Base-by-base conservation (phyloP, 495 filamentous ascomycete species). In the Aspergillus homomorphus region DNA sequence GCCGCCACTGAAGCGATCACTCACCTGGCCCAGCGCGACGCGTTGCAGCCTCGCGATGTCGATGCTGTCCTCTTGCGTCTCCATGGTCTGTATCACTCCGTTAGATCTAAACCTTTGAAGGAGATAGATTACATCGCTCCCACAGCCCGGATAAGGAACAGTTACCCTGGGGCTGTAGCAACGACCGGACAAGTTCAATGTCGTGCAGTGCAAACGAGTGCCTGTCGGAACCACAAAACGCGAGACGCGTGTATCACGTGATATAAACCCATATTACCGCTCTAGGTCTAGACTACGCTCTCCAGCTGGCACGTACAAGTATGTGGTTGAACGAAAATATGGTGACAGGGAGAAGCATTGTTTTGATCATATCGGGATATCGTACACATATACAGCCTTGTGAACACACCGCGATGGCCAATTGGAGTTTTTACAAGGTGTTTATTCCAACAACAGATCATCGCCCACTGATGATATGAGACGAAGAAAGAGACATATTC, bases 11-110 rank as follows among this genome's bases (percentile, higher is more conserved):
- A 71, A 57, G 51, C 58, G 61, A 54, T 66, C 57, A 72, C 76
- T 69, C 69, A 78, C 76, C 66, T 71, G 61, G 41, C 77, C 74
- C 61, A 82, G 66, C 67, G 78, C 77, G 69, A 76, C 73, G 63
- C 73, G 77, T 75, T 80, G 77, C 58, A 82, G 56, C 52, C 70
- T 70, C 45, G 69, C 75, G 30, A 82, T 76, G 54, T 82, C 78
- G 54, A 80, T 67, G 49, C 79, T 78, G 58, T 82, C 74, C 4
- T 68, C 65, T 56, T 80, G 75, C 22, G 72, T 76, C 45, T 76
- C 75, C 79, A 80, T 80, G 41, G 38, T 61, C 45, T n/a, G 28
- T 53, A 49, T 51, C 55, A 49, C 16, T 42, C 55, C 24, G n/a
- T 19, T 16, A 7, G 42, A 38, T 28, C 38, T 33, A 26, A 12